Base-by-base conservation (phyloP, 1,284 basidiomycete species). In the Pyrrhoderma noxium region DNA sequence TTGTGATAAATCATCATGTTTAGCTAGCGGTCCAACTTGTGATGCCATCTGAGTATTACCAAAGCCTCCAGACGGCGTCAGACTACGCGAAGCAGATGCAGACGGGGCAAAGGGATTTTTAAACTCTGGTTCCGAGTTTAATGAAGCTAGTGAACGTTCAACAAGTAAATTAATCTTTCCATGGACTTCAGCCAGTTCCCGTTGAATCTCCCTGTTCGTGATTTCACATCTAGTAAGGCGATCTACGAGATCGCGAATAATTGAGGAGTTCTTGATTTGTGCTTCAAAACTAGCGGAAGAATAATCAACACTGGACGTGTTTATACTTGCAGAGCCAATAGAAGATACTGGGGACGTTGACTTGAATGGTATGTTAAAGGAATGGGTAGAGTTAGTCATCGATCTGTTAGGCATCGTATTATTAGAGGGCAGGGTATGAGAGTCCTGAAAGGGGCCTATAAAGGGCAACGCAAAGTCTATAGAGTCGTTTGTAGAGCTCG, bases 331-430 rank as follows among this genome's bases (percentile, higher is more conserved):
- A 13, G 87, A 88, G 62, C 82, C 82, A 57, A 85, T 63, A 5
- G 87, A 89, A 9, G 86, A 89, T 18, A 80, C 82, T 7, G 87
- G 86, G 0, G 86, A 89, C 4, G 80, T 73, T 13, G 85, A 83
- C 7, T 73, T 70, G 58, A 77, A 73, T 45, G 65, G 61, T 60
- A 66, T 49, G 38, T 61, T 65, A 48, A 62, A 60, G 52, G 65
- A 64, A 23, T 62, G 61, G 13, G 65, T 46, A 48, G 49, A 45
- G 45, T 44, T 48, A 23, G 49, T 45, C 21, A 44, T 39, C 14
- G 53, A 35, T 27, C 49, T 51, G 27, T 22, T 52, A 7, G 51
- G 51, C n/a, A 21, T 31, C 13, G 23, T 36, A 22, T 39, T 27
- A 11, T 44, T 34, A 36, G 43, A 36, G 8, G 18, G 34, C 62